phyloP scores from a whole-genome alignment of 352 stramenopile species.

The Phytophthora podocarpi region DNA sequence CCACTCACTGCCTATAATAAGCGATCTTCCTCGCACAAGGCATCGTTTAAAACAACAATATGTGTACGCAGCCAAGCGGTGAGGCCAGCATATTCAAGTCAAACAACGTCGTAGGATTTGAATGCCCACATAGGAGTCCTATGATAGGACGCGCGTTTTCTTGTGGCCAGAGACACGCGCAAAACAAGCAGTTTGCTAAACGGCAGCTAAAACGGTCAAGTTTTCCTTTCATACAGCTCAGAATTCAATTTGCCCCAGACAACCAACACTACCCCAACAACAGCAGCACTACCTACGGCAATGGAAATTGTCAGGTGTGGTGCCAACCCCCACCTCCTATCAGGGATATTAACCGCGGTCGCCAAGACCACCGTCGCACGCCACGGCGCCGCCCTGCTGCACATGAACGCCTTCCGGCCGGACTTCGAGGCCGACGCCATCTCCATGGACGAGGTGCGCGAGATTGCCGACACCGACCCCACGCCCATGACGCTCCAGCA shows the following conservation, averaged over 20 bases:
- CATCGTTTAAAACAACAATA: no score
- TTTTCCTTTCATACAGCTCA: slow-evolving; percentile 1
- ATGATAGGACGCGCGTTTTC: slow-evolving; percentile 7
- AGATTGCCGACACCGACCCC: slow-evolving; percentile 52
- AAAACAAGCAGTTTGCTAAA: slow-evolving; percentile 20
- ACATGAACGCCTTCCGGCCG: slow-evolving; percentile 21
- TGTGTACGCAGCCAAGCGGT: neutral
- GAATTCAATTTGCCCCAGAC: slow-evolving; percentile 15
- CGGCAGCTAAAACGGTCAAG: neutral
- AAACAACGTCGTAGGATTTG: slow-evolving; percentile 12
- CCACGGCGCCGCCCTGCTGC: slow-evolving; percentile 14
- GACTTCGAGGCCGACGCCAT: slow-evolving; percentile 37
- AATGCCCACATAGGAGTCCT: no score
- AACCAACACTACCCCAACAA: neutral
- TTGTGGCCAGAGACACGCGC: slow-evolving; percentile 20
- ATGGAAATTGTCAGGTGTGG: slow-evolving; percentile 26
- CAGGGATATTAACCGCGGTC: slow-evolving; percentile 3
- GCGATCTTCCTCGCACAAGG: neutral
- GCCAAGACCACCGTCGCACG: slow-evolving; percentile 17
- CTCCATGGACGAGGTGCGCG: slow-evolving; percentile 63
- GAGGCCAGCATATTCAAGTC: slow-evolving; percentile 12
- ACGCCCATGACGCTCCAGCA: slow-evolving; percentile 76
- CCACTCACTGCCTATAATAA: no score
- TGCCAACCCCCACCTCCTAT: slow-evolving; percentile 20
- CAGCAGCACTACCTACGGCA: neutral